Base-by-base conservation (phyloP, 2,329 filamentous ascomycete genomes). In the Purpureocillium takamizusanense region DNA sequence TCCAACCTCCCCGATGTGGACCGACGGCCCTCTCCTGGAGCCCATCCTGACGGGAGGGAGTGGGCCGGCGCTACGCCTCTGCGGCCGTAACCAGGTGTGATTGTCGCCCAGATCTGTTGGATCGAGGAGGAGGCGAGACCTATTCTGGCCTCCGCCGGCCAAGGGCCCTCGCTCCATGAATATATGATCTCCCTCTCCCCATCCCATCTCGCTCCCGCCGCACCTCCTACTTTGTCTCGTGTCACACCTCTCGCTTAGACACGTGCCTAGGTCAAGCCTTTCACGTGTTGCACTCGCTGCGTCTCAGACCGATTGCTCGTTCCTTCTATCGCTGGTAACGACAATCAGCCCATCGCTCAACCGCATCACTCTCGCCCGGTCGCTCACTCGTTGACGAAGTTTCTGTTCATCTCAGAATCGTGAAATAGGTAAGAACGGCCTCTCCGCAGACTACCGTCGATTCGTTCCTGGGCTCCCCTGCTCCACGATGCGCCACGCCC, bases 221-320 rank as follows among this genome's bases (percentile, higher is more conserved):
- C 11, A 27, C 15, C 23, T 29, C 31, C 27, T 29, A 18, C 25
- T 36, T 35, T 38, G 16, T 33, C 34, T 31, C 30, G 18, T 28
- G 17, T 34, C n/a, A 33, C 21, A 32, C 31, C 40, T 21, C 15
- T 45, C 38, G 30, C 43, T 42, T 33, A 41, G 38, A 37, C 38
- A 41, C 36, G 30, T 41, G 36, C 43, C 35, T 40, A 27, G n/a
- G 34, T 38, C 15, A 29, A 21, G 18, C 13, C 8, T 13, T 27
- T 40, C 27, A 16, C 25, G 36, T 25, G 30, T 38, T 33, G 36
- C 37, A 36, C 25, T 43, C 23, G 15, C 33, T 37, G n/a, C 35
- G 30, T 31, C 16, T 36, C 10, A n/a, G n/a, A 17, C 16, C 21
- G 23, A 41, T 45, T 72, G 2, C 47, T 42, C 31, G 71, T 72